Evolutionary conservation across 345 rosid species (phyloP), one percentile per base, ranked within the genome.

Genomic region (Euphorbia tirucalli): DNA sequence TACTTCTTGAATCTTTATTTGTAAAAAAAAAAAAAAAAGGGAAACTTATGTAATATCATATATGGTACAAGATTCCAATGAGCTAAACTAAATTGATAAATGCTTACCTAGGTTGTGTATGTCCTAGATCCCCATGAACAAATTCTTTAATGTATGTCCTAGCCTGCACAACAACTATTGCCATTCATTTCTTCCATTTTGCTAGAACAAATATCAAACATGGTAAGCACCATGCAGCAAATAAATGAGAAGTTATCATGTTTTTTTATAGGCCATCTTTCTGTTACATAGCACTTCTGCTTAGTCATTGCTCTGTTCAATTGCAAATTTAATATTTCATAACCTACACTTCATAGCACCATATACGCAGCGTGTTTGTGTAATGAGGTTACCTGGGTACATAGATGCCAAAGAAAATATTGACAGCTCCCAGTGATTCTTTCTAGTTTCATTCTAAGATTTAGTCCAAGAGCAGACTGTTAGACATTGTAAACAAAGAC

Each of bases 81-180:
- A 31, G 83, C 94, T 87, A 89, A 2, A 19, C n/a, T n/a, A 50
- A 16, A 50, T 50, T 50, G 56, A 50, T 19, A 18, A 50, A 19
- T 30, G 19, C 21, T 78, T 88, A 90, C 97, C 92, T 95, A 41
- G 99, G 99, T 76, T 75, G 77, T 30, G 98, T 90, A 37, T 97
- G 97, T 72, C 97, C 99, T 58, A 92, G 88, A 87, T 92, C 99
- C 69, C 99, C 99, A 41, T 90, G 97, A 77, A 92, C 96, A 82
- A 92, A 92, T 78, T 95, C 99, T 88, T 95, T 92, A 70, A 95
- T 92, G 66, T 88, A 90, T 27, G 99, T 95, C 65, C 97, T 97
- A 76, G 98, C 98, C 98, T 95, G 87, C 80, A 74, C 37, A 73
- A 60, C 65, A 68, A 48, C 69, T 18, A 41, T 65, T 71, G 49